phyloP scores from a whole-genome alignment of 345 rosid genomes.

The Eucalyptus cloeziana region DNA sequence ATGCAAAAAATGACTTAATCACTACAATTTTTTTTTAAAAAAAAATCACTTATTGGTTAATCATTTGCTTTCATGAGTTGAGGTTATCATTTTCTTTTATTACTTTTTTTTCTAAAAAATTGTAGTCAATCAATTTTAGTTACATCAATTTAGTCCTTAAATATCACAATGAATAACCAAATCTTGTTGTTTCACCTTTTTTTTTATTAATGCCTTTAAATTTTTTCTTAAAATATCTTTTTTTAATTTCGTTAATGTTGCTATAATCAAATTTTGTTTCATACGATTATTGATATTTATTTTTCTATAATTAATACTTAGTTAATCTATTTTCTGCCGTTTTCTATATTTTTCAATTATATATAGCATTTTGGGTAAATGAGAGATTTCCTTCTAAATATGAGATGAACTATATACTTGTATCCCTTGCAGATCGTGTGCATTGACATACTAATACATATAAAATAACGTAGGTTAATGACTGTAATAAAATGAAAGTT shows the following conservation, averaged over 20 bases:
- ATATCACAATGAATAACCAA: not conserved
- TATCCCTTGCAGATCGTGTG: not conserved
- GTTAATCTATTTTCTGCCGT: not conserved
- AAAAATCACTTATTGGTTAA: not conserved
- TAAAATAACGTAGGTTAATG: not conserved
- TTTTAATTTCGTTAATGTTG: not conserved
- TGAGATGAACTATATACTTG: not conserved
- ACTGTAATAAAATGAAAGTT: not conserved
- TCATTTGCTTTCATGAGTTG: not conserved
- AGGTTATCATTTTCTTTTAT: not conserved
- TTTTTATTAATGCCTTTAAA: not conserved
- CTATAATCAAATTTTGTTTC: not conserved
- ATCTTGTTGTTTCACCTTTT: not conserved
- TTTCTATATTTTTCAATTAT: not conserved
- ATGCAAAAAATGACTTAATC: not conserved
- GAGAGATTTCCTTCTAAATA: not conserved
- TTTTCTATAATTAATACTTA: not conserved
- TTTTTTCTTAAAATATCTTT: not conserved
- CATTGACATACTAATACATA: not conserved
- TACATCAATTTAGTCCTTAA: not conserved
- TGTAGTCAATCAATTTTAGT: not conserved
- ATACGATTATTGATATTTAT: not conserved
- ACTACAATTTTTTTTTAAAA: not conserved
- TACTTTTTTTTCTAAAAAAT: not conserved
- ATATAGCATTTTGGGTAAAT: not conserved